Base-by-base conservation (phyloP, 2,329 filamentous ascomycete genomes). In the Beauveria sp. region DNA sequence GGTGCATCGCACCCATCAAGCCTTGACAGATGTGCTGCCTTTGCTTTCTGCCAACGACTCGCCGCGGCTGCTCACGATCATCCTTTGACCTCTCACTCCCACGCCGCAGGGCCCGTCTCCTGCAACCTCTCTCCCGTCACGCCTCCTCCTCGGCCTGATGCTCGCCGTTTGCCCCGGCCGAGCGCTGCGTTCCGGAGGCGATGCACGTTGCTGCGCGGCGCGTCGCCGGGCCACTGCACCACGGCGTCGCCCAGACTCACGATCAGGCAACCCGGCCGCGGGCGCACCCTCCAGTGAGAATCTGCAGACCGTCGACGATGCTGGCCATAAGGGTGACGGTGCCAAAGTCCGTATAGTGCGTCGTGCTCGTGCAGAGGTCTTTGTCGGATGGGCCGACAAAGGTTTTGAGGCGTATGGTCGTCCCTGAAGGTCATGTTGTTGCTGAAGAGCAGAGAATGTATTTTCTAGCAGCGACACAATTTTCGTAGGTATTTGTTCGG, bases 241-340 rank as follows among this genome's bases (percentile, higher is more conserved):
- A 67, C 67, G 37, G 24, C 40, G 18, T 55, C 52, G 16, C 55
- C 55, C 7, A 69, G 59, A 48, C 68, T 69, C 26, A 69, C 67
- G 10, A 69, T 66, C 44, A 66, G 54, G 28, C 63, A 67, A 10
- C 66, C 65, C 3, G 67, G 67, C 24, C 61, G 63, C 44, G 68
- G 68, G 0, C 62, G 63, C 5, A 66, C 67, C 64, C 26, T 6
- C 7, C 65, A 68, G 10, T 50, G 52, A 74, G 66, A 22, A 75
- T 68, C 65, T 76, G 73, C 20, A 76, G 64, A 0, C 73, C 73
- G 18, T 73, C 73, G 3, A 72, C 44, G 3, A 72, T 62, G 50
- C 75, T 73, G 56, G 71, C 71, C 2, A 75, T 68, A 0, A 75
- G 64, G 0, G 75, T 75, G 14, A 75, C 67, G 5, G 67, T 69